Evolutionary conservation across 495 filamentous ascomycete species (phyloP).

Genomic region (Penicillium malachiteum): DNA sequence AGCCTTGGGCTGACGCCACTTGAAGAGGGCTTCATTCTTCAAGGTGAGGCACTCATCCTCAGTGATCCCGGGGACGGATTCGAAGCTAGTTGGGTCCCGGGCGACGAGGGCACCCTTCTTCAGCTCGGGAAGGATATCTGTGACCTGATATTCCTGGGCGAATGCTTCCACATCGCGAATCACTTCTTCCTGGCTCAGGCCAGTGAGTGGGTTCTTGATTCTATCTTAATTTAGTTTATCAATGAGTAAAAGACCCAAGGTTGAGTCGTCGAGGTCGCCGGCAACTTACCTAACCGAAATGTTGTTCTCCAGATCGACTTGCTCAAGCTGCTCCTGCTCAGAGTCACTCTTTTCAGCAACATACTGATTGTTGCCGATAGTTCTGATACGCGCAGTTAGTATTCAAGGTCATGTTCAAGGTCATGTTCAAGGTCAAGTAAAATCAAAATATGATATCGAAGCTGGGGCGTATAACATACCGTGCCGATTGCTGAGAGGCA

Average conservation of each 20-base stretch:
- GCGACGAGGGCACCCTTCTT: constrained; percentile 65
- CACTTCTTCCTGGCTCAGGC: constrained; percentile 49
- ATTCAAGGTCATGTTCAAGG: neutral
- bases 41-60: constrained; percentile 53
- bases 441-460: neutral
- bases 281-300: constrained; percentile 46
- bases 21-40: constrained; percentile 57
- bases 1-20: constrained; percentile 61
- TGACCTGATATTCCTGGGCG: constrained; percentile 44
- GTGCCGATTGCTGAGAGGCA: too few species aligned
- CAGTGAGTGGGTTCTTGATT: constrained; percentile 63
- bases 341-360: constrained; percentile 31
- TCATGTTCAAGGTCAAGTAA: neutral
- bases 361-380: constrained; percentile 12
- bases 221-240: constrained; percentile 27
- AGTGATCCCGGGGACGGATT: constrained; percentile 55
- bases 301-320: constrained; percentile 53
- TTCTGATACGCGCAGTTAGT: constrained; percentile 1
- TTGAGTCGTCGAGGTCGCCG: neutral
- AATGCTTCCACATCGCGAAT: constrained; percentile 58
- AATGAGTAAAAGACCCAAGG: neutral
- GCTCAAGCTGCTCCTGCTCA: constrained; percentile 35
- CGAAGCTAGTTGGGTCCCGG: constrained; percentile 55
- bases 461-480: too few species aligned
- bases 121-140: constrained; percentile 47